Conservation (phyloP, 2,329 filamentous ascomycete species). For the Cadophora luteo-olivacea region DNA sequence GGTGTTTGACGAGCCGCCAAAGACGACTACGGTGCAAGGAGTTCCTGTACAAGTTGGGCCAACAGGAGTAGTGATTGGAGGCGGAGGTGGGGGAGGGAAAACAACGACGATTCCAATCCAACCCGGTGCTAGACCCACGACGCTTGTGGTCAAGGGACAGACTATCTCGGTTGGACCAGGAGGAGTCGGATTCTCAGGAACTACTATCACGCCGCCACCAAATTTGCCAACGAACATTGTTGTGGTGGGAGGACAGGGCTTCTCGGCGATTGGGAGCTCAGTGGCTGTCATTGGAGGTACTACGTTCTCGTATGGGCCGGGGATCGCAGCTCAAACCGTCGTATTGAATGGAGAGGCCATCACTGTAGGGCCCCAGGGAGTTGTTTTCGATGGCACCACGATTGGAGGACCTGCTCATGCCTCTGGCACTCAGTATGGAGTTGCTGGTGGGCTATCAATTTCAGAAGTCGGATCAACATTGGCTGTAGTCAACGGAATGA, state of each 20-base stretch:
- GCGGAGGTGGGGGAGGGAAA: slow-evolving; percentile 18
- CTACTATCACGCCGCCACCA: slow-evolving; percentile 31
- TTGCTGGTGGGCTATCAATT: slow-evolving; percentile 39
- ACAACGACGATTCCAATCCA: slow-evolving; percentile 34
- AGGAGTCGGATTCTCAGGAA: slow-evolving; percentile 37
- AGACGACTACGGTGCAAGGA: slow-evolving; percentile 33
- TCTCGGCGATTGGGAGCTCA: slow-evolving; percentile 35
- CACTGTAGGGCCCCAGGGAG: slow-evolving; percentile 36
- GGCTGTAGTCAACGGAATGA: slow-evolving; percentile 56
- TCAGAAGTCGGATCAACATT: slow-evolving; percentile 40
- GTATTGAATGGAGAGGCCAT: slow-evolving; percentile 38
- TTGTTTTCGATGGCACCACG: slow-evolving; percentile 33
- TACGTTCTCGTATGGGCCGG: slow-evolving; percentile 34
- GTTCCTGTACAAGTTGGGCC: slow-evolving; percentile 31
- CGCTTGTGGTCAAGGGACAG: slow-evolving; percentile 32
- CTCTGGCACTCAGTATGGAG: slow-evolving; percentile 35
- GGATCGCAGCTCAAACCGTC: slow-evolving; percentile 30
- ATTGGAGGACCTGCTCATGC: slow-evolving; percentile 34
- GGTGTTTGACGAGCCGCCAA: slow-evolving; percentile 17
- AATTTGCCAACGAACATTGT: slow-evolving; percentile 35
- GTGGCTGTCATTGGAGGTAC: slow-evolving; percentile 34
- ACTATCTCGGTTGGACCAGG: slow-evolving; percentile 37
- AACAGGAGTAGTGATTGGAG: slow-evolving; percentile 32
- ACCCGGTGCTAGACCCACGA: slow-evolving; percentile 34
- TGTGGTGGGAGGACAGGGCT: slow-evolving; percentile 33